Percentiles rank a stretch among this genome's conserved stretches.
These are phyloP conservation scores for Aleurites moluccanus DNA, from an alignment of 441 rosid species.

Conservation along the genomic window DNA sequence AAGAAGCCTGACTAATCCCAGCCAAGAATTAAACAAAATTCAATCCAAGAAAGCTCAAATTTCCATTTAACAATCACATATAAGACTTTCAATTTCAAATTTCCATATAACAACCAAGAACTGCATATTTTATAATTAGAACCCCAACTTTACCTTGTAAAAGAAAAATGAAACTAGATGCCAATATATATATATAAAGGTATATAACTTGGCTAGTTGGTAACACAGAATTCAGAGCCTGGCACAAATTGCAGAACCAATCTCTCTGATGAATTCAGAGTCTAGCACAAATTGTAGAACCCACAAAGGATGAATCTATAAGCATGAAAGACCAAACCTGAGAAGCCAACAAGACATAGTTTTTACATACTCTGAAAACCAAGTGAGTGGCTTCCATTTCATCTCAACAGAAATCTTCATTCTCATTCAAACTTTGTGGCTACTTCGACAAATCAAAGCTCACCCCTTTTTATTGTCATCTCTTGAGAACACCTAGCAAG, in stretches of 20 bases:
- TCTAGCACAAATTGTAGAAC: conserved; percentile 13
- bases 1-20: no score
- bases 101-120: no score
- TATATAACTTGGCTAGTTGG: neutral
- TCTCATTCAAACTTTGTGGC: conserved; percentile 64
- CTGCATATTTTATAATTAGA: no score
- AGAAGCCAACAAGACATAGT: conserved; percentile 59
- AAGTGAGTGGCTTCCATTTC: conserved; percentile 85
- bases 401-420: conserved; percentile 93
- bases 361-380: conserved; percentile 66
- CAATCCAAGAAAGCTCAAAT: no score
- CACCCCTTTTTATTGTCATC: conserved; percentile 3
- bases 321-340: conserved; percentile 61
- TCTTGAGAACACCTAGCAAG: no score
- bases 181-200: no score
- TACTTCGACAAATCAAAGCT: conserved; percentile 82
- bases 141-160: neutral
- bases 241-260: neutral
- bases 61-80: no score
- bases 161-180: neutral
- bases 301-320: conserved; percentile 64
- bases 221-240: neutral
- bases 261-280: neutral
- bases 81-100: no score
- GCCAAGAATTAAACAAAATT: neutral